These are phyloP conservation scores for Thuidium tamariscinum DNA, from an alignment of 225 moss, liverwort and hornwort species.

Conservation along the genomic window DNA sequence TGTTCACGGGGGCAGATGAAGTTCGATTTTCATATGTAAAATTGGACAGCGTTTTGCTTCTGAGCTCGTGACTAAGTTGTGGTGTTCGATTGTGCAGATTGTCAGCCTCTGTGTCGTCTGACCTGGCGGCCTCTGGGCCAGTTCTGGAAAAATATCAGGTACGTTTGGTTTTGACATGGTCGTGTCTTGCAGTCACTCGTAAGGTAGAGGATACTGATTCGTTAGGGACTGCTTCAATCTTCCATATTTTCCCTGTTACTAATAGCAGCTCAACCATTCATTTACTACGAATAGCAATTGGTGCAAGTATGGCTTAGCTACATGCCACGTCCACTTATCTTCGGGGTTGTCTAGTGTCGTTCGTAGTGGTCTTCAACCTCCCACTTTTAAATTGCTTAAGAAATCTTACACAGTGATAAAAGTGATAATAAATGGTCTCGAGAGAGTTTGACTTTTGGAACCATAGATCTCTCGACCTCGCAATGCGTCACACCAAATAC, in stretches of 20 bases:
- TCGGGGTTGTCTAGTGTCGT: not conserved
- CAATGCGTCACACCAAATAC: not conserved
- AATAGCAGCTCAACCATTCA: not conserved
- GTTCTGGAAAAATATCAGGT: constrained; percentile 91
- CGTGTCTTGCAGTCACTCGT: not conserved
- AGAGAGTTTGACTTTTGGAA: not conserved
- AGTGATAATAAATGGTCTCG: not conserved
- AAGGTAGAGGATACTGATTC: not conserved
- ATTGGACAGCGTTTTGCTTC: not conserved
- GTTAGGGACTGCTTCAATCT: not conserved
- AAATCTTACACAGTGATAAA: not conserved
- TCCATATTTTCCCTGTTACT: not conserved
- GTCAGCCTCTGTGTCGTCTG: constrained; percentile 42
- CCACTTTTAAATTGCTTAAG: not conserved
- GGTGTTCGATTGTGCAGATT: constrained; percentile 24
- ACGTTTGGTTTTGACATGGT: not conserved
- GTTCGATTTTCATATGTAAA: not conserved
- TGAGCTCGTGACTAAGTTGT: not conserved
- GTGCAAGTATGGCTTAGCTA: not conserved
- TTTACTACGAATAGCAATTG: not conserved
- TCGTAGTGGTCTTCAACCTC: not conserved
- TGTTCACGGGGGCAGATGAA: not conserved
- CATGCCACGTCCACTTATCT: not conserved
- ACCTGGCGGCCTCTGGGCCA: constrained; percentile 57
- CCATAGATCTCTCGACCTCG: not conserved